These are phyloP conservation scores for Persicaria tinctoria DNA, from an alignment of 148 eudicot species.

Conservation along the genomic window DNA sequence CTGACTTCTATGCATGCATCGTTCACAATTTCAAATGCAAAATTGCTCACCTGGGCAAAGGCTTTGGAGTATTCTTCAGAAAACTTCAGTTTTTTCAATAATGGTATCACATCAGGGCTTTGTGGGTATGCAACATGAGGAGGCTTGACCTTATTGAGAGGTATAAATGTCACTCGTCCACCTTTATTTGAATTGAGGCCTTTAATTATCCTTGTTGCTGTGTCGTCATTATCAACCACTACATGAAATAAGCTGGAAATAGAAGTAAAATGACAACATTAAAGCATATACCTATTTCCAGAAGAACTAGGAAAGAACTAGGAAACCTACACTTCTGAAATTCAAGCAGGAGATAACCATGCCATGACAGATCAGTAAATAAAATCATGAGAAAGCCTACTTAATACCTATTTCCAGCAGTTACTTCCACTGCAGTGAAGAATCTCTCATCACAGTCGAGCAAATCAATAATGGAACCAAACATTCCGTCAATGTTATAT, in stretches of 20 bases:
- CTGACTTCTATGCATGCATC: background rate
- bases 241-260: slow-evolving; percentile 88
- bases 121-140: slow-evolving; percentile 67
- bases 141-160: slow-evolving; percentile 89
- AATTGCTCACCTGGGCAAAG: slow-evolving; percentile 67
- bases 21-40: background rate
- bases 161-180: slow-evolving; percentile 94
- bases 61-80: slow-evolving; percentile 40
- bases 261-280: background rate
- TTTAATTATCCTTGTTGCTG: slow-evolving; percentile 72
- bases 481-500: slow-evolving; percentile 48
- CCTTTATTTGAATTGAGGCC: slow-evolving; percentile 72
- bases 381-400: background rate
- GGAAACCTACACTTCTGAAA: background rate
- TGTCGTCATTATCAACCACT: slow-evolving; percentile 85
- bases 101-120: slow-evolving; percentile 71
- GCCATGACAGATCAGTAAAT: background rate
- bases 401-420: slow-evolving; percentile 91
- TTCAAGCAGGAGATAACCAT: background rate
- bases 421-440: slow-evolving; percentile 99
- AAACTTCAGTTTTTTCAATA: slow-evolving; percentile 64
- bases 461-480: slow-evolving; percentile 86
- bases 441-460: slow-evolving; percentile 88
- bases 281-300: background rate
- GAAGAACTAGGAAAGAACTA: background rate